Percentiles rank a stretch among this genome's conserved stretches.
Conservation (phyloP, 176 grass and related monocot genomes). For the Melocanna baccifera region DNA sequence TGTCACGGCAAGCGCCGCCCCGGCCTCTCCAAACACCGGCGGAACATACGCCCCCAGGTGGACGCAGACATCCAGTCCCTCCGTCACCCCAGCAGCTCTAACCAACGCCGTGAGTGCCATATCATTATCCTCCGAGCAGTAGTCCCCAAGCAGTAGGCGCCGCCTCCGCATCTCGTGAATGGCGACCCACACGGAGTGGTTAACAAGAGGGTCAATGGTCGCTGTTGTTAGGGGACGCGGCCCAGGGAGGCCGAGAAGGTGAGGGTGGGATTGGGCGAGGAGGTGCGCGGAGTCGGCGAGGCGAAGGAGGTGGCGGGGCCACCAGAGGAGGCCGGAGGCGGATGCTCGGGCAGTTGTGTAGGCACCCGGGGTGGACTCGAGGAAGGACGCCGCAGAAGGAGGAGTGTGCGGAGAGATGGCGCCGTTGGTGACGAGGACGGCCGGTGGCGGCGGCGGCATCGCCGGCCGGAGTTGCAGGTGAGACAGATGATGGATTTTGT, state of each 20-base stretch:
- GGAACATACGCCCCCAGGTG: conserved; percentile 59
- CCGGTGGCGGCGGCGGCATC: conserved; percentile 8
- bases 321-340: conserved; percentile 50
- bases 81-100: conserved; percentile 7
- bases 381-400: conserved; percentile 58
- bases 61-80: conserved; percentile 49
- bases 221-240: background rate
- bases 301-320: conserved; percentile 69
- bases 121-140: background rate
- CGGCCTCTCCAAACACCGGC: conserved; percentile 48
- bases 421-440: conserved; percentile 62
- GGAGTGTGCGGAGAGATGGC: conserved; percentile 32
- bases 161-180: conserved; percentile 34
- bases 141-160: background rate
- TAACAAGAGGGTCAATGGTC: conserved; percentile 17
- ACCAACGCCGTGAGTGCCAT: conserved; percentile 66
- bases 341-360: conserved; percentile 73
- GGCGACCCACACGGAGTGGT: conserved; percentile 45
- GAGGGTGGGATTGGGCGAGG: conserved; percentile 44
- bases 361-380: conserved; percentile 61
- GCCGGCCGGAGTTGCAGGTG: background rate
- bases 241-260: conserved; percentile 39
- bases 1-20: conserved; percentile 57
- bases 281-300: conserved; percentile 54
- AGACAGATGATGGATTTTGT: no score